These are phyloP conservation scores for Litsea cubeba DNA, from an alignment of 164 flowering plant species.

Conservation along the genomic window DNA sequence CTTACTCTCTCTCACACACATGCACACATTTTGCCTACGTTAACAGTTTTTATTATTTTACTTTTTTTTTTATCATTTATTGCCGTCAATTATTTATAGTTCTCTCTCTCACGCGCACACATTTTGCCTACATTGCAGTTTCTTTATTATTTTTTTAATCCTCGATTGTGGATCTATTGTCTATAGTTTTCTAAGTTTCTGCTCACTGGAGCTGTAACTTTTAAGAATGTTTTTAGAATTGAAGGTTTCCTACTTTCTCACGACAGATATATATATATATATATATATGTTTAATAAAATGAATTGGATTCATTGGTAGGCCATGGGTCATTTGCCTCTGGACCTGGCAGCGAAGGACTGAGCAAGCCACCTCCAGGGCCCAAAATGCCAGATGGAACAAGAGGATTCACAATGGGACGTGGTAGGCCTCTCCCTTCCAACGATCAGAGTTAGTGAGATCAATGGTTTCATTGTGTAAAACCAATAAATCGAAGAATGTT, in stretches of 20 bases:
- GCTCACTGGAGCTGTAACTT: not conserved
- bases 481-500: not conserved
- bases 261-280: not conserved
- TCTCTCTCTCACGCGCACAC: no score
- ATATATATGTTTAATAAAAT: no score
- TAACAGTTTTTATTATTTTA: not conserved
- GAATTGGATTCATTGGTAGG: constrained; percentile 31
- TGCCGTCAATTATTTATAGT: not conserved
- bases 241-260: not conserved
- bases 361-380: constrained; percentile 85
- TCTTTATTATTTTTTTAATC: not conserved
- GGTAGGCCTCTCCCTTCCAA: constrained; percentile 49
- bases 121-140: not conserved
- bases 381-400: constrained; percentile 90
- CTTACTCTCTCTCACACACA: not conserved
- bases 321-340: constrained; percentile 38
- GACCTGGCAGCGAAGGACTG: constrained; percentile 32
- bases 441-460: constrained; percentile 3
- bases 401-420: constrained; percentile 87
- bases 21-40: not conserved
- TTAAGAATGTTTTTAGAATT: not conserved
- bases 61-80: not conserved
- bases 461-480: not conserved
- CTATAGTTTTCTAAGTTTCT: no score
- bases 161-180: no score